A percentile compares a stretch with the other conserved stretches of the same genome.
Evolutionary conservation across 345 rosid genomes (phyloP).

Genomic region (Bretschneidera sinensis): DNA sequence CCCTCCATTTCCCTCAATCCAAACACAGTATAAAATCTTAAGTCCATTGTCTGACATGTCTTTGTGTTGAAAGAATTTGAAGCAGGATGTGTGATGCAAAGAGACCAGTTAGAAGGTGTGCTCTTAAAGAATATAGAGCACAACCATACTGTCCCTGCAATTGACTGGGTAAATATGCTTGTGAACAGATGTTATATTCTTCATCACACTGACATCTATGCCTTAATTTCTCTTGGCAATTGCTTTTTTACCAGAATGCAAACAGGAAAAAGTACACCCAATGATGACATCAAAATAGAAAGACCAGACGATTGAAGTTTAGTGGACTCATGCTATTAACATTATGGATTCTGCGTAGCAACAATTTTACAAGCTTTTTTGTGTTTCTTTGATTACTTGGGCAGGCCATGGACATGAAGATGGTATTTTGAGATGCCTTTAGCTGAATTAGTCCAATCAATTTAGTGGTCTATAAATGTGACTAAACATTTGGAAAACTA

Average conservation of each 20-base stretch:
- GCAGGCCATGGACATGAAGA: neutral
- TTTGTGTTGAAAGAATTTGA: constrained; percentile 17
- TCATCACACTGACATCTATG: neutral
- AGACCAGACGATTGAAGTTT: neutral
- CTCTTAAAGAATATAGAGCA: constrained; percentile 19
- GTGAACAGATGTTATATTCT: neutral
- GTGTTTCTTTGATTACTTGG: no score
- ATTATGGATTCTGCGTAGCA: neutral
- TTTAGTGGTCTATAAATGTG: neutral
- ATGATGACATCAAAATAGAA: neutral
- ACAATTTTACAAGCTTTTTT: neutral
- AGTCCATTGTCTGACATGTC: constrained; percentile 1
- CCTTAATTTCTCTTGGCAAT: neutral
- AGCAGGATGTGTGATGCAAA: constrained; percentile 25
- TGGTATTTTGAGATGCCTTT: neutral
- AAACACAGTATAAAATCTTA: no score
- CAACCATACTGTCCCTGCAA: constrained; percentile 14
- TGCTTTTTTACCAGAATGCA: neutral
- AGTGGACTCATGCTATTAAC: neutral
- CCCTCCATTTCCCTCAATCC: no score
- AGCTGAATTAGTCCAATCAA: neutral
- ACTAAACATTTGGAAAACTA: no score
- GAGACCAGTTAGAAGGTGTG: constrained; percentile 22
- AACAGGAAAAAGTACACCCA: neutral
- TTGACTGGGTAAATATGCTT: constrained; percentile 14